Base-by-base conservation (phyloP, 805 yeast species). In the Sugiyamaella marilandica region DNA sequence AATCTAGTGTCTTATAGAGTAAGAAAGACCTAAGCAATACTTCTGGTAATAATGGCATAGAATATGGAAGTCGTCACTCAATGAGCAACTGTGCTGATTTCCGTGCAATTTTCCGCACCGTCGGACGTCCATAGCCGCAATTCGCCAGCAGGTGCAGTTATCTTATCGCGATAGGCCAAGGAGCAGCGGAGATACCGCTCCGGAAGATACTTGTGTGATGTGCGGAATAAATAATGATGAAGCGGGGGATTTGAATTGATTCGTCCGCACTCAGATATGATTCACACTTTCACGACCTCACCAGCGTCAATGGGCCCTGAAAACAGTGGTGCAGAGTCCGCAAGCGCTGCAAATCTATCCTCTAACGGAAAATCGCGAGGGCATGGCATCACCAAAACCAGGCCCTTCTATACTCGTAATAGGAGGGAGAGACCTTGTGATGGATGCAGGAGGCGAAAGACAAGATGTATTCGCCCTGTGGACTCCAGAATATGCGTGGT, bases 381-480 rank as follows among this genome's bases (percentile, higher is more conserved):
- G 5, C 43, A 39, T 39, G 43, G 43, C 2, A 5, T 39, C 19
- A 19, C 24, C 21, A 39, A 39, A 39, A 45, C 45, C 11, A 34
- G 62, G 10, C 62, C 64, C 4, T 58, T 54, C 29, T 59, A 49
- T 49, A 60, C 62, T 1, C 50, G 65, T 16, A 61, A 61, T 37
- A 52, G 65, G 29, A 52, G 59, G n/a, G 64, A 61, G 14, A 64
- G 70, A 26, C 75, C 75, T 4, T 72, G 75, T 51, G 63, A 67
- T 43, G 68, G 66, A 7, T 72, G 75, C 51, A 57, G 73, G n/a
- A 60, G 66, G 33, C 63, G 74, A 32, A 72, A 70, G 59, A 67
- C 69, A 0, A 64, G 66, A 53, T 70, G 73, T 41, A 54, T 63
- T n/a, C 56, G 68, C 1, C 61, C 62, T 2, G 62, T 58, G 9